Base-by-base conservation (phyloP, 129 eudicot species). In the Tagetes patula region DNA sequence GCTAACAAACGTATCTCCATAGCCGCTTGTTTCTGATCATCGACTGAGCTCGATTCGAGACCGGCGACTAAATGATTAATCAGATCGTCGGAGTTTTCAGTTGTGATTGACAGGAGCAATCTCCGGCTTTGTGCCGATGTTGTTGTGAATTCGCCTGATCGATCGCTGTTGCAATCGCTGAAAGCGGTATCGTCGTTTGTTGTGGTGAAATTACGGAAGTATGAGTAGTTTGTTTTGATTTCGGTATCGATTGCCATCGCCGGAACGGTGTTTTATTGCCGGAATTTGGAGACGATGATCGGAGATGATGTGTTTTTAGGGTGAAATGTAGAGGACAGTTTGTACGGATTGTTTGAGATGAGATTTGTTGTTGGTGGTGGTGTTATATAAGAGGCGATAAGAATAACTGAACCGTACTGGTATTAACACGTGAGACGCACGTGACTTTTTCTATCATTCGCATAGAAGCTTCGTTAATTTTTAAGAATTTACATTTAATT, bases 21-120 rank as follows among this genome's bases (percentile, higher is more conserved):
- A n/a, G 96, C 97, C 0, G 97, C 95, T 77, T 86, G 88, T 59
- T 88, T 86, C 40, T 86, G 86, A 10, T 70, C 87, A 0, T 91
- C 96, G 5, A 79, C 68, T 1, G 85, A 78, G 3, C 11, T 0
- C 0, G 96, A 86, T 12, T 84, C 78, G 11, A 91, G 89, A 47
- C 50, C 85, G 3, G 82, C 55, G 11, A 91, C 88, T 5, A 91
- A 85, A 55, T 91, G 90, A 0, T 38, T 54, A 39, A 91, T 84
- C 0, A 88, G 55, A 3, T 86, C 85, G 36, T 88, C 97, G 39
- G 89, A 82, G 77, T 82, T 84, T 0, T 79, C 88, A 0, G 87
- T 14, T 8, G 91, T 75, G 67, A 87, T 79, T 8, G 95, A 34
- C 1, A 88, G 73, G 27, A 88, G 63, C 5, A 91, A 53, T 5